Evolutionary conservation across 2,329 filamentous ascomycete genomes (phyloP), one percentile per base, ranked within the genome.

Genomic region (Cladosporium sp.): DNA sequence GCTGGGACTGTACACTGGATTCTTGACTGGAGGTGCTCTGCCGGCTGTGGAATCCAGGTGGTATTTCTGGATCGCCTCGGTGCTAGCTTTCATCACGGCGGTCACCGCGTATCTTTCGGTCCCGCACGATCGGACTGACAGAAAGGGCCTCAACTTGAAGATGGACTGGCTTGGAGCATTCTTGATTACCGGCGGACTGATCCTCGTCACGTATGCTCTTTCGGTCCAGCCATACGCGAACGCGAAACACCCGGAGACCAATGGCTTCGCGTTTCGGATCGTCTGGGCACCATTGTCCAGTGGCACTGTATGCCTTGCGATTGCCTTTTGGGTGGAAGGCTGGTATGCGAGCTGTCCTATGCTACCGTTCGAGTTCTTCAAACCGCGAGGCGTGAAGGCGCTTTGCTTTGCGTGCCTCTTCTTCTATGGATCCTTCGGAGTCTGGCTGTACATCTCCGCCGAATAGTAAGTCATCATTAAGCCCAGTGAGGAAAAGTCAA

Each of bases 141-240:
- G 75, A 16, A 67, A 71, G 53, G 63, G 71, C 49, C 62, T 76
- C 28, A 70, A 70, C 14, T 67, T 77, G 58, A 72, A 76, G 66
- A 78, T 77, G 76, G 76, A 78, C 65, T 78, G 76, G 75, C 59
- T 70, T 25, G 76, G 76, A 14, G 69, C 73, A 10, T 67, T 74
- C 51, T 63, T 76, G 16, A 76, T 77, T 46, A 77, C 74, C 11
- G 69, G 70, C 26, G 76, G 76, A 11, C 65, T 78, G 54, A 74
- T 78, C 14, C 62, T 78, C 10, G 66, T 77, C 1, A 70, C 73
- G 13, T 78, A 77, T 62, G 75, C 73, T 1, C 66, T 78, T 28
- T 72, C 75, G 5, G 75, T 76, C 0, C 72, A 73, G 64, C 73
- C 76, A 6, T 72, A 73, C 51, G 65, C 70, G 2, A 68, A 63